Base-by-base conservation (phyloP, 192 early-diverging fungal genomes). In the Linnemannia exigua region DNA sequence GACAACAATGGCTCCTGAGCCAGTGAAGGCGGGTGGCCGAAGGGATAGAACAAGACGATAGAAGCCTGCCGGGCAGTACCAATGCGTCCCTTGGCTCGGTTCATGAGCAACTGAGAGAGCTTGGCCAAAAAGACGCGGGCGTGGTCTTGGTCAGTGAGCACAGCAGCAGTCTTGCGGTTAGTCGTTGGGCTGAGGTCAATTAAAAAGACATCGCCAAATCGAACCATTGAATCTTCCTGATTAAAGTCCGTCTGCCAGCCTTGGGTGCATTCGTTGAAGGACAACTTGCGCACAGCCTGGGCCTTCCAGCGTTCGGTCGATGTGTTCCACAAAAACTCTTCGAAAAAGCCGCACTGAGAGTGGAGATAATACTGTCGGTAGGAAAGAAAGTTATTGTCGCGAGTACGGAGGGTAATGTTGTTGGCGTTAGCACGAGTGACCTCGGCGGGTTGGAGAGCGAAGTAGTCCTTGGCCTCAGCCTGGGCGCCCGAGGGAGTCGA, bases 251-350 rank as follows among this genome's bases (percentile, higher is more conserved):
- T 51, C 22, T 79, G 69, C 74, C 74, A 86, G 12, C 84, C 84
- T 22, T 77, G 58, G 35, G 72, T 70, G 68, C 84, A 86, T 19
- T 86, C 78, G 12, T 77, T 71, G 28, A 77, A 86, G 4, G 74
- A 67, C 6, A 86, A 69, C 12, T 79, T 74, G 35, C 84, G 78
- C 0, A 70, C 78, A 19, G 63, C 75, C 22, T 73, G 35, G 6
- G 84, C 77, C 38, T 69, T 79, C 84, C 84, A 86, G 7, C 72
- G 67, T 20, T 52, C 74, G 17, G 84, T 33, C 20, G 84, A 70
- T 12, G 75, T 86, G n/a, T 80, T 79, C 84, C 84, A 86, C 70
- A 86, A 74, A 72, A 86, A 86, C 70, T 86, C 79, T 41, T 86
- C 84, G 41, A 86, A 86, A 37, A 77, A 86, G 38, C 67, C 52